A percentile compares a stretch with the other conserved stretches of the same genome.
phyloP scores from a whole-genome alignment of 2,329 filamentous ascomycete genomes.

The Trichoderma pleuroti region DNA sequence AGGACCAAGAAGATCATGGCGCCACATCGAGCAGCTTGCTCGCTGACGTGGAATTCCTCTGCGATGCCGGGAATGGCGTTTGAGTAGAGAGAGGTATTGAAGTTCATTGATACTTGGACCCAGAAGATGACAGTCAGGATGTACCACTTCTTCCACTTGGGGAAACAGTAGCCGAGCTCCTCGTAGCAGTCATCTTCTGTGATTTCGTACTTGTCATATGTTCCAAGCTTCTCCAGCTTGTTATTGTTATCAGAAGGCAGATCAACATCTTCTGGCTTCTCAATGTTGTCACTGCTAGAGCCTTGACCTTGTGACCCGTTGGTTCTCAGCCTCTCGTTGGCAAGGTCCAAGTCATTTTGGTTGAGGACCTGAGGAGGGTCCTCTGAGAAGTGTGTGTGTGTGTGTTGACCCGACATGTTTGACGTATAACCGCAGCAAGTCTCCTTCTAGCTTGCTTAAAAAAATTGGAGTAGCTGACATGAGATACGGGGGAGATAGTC shows the following conservation, averaged over 20 bases:
- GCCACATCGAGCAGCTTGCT: constrained; percentile 66
- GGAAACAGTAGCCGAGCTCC: constrained; percentile 61
- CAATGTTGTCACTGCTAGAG: constrained; percentile 19
- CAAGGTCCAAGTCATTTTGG: constrained; percentile 33
- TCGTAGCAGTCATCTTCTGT: constrained; percentile 60
- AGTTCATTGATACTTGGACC: constrained; percentile 75
- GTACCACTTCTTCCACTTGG: constrained; percentile 64
- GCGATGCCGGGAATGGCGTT: constrained; percentile 64
- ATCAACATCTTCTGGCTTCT: constrained; percentile 15
- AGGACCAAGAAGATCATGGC: constrained; percentile 74
- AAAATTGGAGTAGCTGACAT: background rate
- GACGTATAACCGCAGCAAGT: background rate
- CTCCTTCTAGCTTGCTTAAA: background rate
- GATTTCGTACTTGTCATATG: constrained; percentile 44
- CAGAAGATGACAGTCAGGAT: constrained; percentile 71
- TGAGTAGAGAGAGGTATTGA: constrained; percentile 72
- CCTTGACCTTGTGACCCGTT: constrained; percentile 20
- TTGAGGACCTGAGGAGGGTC: constrained; percentile 39
- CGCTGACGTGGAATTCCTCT: constrained; percentile 63
- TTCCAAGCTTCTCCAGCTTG: constrained; percentile 35
- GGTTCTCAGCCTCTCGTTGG: constrained; percentile 37
- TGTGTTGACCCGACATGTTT: constrained; percentile 19
- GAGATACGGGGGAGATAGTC: constrained; percentile 4
- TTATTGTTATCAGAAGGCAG: constrained; percentile 33
- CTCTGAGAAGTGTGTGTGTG: constrained; percentile 35